A percentile compares a stretch with the other conserved stretches of the same genome.
These are phyloP conservation scores for Boletellus sp. DNA, from an alignment of 1,284 basidiomycete species.

Conservation along the genomic window DNA sequence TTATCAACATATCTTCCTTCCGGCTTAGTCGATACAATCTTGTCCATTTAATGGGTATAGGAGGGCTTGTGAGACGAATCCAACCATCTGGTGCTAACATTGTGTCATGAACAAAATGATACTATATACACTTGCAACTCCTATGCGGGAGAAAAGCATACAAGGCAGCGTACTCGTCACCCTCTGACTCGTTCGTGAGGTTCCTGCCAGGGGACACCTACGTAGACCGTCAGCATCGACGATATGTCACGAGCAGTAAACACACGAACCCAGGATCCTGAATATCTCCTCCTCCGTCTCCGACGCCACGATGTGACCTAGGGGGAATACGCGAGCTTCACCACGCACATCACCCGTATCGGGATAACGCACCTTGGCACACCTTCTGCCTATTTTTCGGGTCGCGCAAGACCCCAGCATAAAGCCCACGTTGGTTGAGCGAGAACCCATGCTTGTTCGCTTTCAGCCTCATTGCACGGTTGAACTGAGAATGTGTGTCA, in stretches of 20 bases:
- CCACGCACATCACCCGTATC: no score
- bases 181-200: slow-evolving; percentile 63
- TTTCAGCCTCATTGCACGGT: slow-evolving; percentile 82
- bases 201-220: slow-evolving; percentile 70
- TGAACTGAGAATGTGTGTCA: slow-evolving; percentile 57
- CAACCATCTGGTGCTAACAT: no score
- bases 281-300: slow-evolving; percentile 86
- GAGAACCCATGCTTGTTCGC: slow-evolving; percentile 80
- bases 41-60: no score
- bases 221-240: not conserved
- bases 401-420: slow-evolving; percentile 67
- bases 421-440: slow-evolving; percentile 83
- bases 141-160: not conserved
- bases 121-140: no score
- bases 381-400: slow-evolving; percentile 51
- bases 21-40: no score
- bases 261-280: slow-evolving; percentile 52
- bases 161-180: slow-evolving; percentile 3
- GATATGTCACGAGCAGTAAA: not conserved
- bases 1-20: no score
- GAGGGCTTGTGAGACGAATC: no score
- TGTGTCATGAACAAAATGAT: no score
- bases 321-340: no score
- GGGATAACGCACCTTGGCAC: slow-evolving; percentile 55
- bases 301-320: slow-evolving; percentile 75